phyloP scores from a whole-genome alignment of 169 alveolate genomes.

The Plasmodium gallinaceum region DNA sequence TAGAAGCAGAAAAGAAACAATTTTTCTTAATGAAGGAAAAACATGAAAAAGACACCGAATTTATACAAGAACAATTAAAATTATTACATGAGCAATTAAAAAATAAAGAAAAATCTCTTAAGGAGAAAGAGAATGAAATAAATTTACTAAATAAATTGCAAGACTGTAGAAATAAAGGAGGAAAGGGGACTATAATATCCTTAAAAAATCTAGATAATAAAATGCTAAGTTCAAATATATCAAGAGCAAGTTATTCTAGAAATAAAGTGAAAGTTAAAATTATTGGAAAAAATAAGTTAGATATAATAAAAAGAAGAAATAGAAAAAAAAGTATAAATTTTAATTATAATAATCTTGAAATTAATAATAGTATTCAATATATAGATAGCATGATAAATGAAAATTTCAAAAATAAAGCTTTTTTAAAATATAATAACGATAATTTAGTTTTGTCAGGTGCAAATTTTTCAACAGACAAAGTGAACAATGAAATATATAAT shows the following conservation, averaged over 20 bases:
- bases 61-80: constrained; percentile 72
- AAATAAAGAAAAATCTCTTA: constrained; percentile 67
- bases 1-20: constrained; percentile 75
- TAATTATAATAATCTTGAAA: constrained; percentile 66
- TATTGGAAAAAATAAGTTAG: constrained; percentile 64
- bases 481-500: constrained; percentile 8
- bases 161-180: constrained; percentile 55
- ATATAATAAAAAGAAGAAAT: constrained; percentile 48
- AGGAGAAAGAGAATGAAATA: constrained; percentile 70
- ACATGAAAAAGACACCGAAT: constrained; percentile 71
- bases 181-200: constrained; percentile 71
- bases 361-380: constrained; percentile 75
- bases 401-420: constrained; percentile 61
- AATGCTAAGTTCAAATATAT: constrained; percentile 28
- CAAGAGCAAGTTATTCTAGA: constrained; percentile 41
- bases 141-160: constrained; percentile 61
- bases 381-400: constrained; percentile 76
- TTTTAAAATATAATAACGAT: constrained; percentile 47
- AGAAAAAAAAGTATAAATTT: constrained; percentile 74
- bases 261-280: constrained; percentile 53
- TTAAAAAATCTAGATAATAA: constrained; percentile 64
- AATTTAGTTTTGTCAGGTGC: constrained; percentile 51
- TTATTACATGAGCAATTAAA: constrained; percentile 69
- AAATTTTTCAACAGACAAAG: constrained; percentile 1
- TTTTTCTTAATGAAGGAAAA: constrained; percentile 65